Evolutionary conservation across 1,284 basidiomycete genomes (phyloP).

Genomic region (Ganoderma resinaceum): DNA sequence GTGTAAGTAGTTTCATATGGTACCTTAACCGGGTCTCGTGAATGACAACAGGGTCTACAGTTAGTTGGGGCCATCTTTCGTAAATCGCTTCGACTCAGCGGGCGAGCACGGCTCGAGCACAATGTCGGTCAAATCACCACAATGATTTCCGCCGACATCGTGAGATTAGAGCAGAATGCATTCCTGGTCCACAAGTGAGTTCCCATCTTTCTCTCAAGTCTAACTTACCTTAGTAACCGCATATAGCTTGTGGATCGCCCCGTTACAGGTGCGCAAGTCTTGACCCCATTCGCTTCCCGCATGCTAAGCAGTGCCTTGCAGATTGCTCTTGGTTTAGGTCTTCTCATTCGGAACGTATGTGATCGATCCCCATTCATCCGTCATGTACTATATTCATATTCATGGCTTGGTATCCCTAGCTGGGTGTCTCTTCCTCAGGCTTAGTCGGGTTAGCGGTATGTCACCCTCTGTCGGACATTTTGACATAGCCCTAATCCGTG

Average conservation of each 20-base stretch:
- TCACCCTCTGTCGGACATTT: not conserved
- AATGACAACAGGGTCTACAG: constrained; percentile 36
- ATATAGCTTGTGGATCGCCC: constrained; percentile 60
- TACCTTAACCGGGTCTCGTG: not conserved
- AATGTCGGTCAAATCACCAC: constrained; percentile 75
- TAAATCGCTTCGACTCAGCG: constrained; percentile 74
- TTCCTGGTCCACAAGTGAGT: constrained; percentile 59
- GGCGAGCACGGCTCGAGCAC: constrained; percentile 66
- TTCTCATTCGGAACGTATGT: constrained; percentile 66
- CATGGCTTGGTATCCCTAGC: constrained; percentile 43
- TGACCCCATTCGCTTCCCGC: not conserved
- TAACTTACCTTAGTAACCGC: constrained; percentile 17
- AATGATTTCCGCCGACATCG: constrained; percentile 70
- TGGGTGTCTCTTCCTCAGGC: constrained; percentile 77
- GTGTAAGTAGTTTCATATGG: constrained; percentile 42
- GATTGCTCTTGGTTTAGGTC: constrained; percentile 67
- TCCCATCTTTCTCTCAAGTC: not conserved
- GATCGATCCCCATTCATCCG: not conserved
- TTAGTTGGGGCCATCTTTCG: constrained; percentile 75
- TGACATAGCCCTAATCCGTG: not conserved
- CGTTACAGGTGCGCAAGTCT: constrained; percentile 51
- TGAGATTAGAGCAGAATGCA: constrained; percentile 56
- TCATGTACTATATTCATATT: constrained; percentile 7
- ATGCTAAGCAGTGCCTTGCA: constrained; percentile 34
- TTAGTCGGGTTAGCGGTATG: constrained; percentile 76